Base-by-base conservation (phyloP, 2,329 filamentous ascomycete species). In the Phialocephala subalpina region DNA sequence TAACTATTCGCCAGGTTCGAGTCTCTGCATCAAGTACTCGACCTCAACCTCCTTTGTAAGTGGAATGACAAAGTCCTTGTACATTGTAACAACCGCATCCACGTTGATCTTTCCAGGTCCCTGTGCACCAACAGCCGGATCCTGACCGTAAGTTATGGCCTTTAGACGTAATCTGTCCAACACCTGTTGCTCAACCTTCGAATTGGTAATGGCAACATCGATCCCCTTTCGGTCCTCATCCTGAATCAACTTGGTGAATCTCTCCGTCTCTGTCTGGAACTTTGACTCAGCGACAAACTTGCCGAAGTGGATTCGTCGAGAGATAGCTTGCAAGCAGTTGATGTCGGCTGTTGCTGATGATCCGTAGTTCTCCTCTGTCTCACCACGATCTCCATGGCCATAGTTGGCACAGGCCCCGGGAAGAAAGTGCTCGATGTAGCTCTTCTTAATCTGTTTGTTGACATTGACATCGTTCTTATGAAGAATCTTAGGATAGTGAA, bases 251-350 rank as follows among this genome's bases (percentile, higher is more conserved):
- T 83, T 84, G 6, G 92, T 94, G 78, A 95, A 99, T 69, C 82
- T 86, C 73, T 94, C 92, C 35, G 89, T 86, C 72, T 98, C 92
- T 56, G 91, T 90, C 73, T 87, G 87, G 80, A 97, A 99, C 82
- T 99, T 99, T 66, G 91, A 90, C 84, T 99, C 96, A 52, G 96
- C 96, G 9, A 99, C 96, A 75, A 98, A 98, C 82, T 98, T 99
- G 73, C 96, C 96, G 81, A 97, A 99, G 80, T 99, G 96, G 73
- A 99, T 96, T 63, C 96, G 86, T 49, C 95, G 87, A 45, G 93
- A 97, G 56, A 99, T 82, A 3, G 96, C 92, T 82, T 99, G 96
- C 70, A 99, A 83, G 74, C 92, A 95, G 61, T 88, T 86, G 67
- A 99, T 96, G 80, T 99, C 96, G 77, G 92, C 94, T 0, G 93